Conservation (phyloP, 2,329 filamentous ascomycete species). For the Grosmannia clavigera region DNA sequence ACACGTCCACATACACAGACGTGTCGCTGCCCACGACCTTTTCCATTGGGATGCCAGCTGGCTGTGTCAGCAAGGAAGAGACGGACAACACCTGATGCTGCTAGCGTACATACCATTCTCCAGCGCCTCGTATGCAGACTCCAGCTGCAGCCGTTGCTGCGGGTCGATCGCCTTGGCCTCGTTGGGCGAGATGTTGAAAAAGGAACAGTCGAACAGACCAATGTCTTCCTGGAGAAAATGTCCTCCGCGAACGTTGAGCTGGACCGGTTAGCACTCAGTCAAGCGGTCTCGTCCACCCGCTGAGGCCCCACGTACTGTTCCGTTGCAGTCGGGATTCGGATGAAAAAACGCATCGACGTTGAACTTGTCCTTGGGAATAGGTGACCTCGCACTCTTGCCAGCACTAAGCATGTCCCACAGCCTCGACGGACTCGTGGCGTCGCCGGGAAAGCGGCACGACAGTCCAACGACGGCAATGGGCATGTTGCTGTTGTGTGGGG, state of each 20-base stretch:
- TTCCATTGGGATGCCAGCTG: neutral
- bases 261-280: too few species aligned
- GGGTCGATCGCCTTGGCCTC: slow-evolving; percentile 56
- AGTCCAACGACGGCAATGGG: slow-evolving; percentile 17
- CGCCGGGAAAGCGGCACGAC: slow-evolving; percentile 16
- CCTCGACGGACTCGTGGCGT: slow-evolving; percentile 14
- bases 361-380: slow-evolving; percentile 17
- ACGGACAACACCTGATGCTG: too few species aligned
- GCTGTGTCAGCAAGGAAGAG: too few species aligned
- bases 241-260: too few species aligned
- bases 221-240: too few species aligned
- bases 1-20: slow-evolving; percentile 16
- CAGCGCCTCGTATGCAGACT: slow-evolving; percentile 52
- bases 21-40: neutral
- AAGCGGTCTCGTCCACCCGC: neutral
- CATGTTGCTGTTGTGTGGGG: neutral
- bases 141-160: slow-evolving; percentile 49
- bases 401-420: slow-evolving; percentile 19
- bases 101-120: slow-evolving; percentile 21
- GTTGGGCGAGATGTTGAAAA: slow-evolving; percentile 58
- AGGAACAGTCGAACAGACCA: slow-evolving; percentile 43
- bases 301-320: slow-evolving; percentile 9
- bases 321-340: slow-evolving; percentile 1
- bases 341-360: slow-evolving; percentile 20
- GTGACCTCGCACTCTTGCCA: slow-evolving; percentile 15